Conservation (phyloP, 352 stramenopile genomes). For the Elongisporangium senticosum region DNA sequence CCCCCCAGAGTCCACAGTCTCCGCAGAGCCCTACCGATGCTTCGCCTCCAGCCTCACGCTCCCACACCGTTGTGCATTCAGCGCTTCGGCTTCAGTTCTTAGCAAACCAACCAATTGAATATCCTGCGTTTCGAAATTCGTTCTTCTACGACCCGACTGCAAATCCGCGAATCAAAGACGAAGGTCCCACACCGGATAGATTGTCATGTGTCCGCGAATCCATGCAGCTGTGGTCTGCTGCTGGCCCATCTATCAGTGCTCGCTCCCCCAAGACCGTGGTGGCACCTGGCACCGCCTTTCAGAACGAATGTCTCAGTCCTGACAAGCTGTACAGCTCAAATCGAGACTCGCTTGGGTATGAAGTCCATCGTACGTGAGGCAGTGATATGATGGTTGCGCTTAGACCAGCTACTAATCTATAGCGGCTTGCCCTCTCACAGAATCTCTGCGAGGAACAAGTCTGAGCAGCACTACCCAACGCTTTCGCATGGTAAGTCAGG, state of each 20-base stretch:
- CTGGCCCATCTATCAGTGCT: conserved; percentile 35
- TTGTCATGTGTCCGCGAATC: conserved; percentile 33
- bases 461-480: conserved; percentile 61
- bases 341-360: conserved; percentile 48
- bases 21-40: background rate
- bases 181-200: conserved; percentile 26
- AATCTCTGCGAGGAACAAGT: conserved; percentile 58
- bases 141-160: conserved; percentile 53
- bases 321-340: conserved; percentile 70
- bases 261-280: conserved; percentile 48
- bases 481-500: conserved; percentile 29
- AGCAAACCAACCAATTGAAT: conserved; percentile 7
- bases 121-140: conserved; percentile 53
- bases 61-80: background rate
- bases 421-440: conserved; percentile 12
- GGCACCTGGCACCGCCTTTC: conserved; percentile 55
- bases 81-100: background rate
- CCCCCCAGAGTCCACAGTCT: background rate
- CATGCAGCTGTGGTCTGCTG: conserved; percentile 40
- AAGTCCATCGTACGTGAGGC: conserved; percentile 43
- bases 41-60: background rate
- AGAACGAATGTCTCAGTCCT: conserved; percentile 48
- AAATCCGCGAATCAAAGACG: conserved; percentile 39
- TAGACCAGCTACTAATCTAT: background rate
- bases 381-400: background rate